Conservation (phyloP, 2,329 filamentous ascomycete species). For the Monosporascus cannonballus region DNA sequence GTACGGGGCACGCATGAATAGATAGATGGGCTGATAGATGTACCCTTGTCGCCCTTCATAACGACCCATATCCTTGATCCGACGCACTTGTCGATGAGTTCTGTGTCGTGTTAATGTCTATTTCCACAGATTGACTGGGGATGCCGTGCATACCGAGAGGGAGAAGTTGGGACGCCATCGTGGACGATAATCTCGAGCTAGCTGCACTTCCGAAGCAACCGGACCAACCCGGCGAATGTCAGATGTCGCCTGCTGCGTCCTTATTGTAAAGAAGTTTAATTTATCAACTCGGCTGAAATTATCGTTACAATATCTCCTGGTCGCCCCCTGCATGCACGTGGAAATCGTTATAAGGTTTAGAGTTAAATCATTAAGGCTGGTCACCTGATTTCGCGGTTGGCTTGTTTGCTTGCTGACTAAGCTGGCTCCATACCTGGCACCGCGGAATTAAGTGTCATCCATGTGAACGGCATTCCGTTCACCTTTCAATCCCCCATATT, state of each 20-base stretch:
- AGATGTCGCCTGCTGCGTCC: not conserved
- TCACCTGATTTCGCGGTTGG: not conserved
- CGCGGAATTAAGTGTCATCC: too few species aligned
- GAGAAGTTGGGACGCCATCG: slow-evolving; percentile 68
- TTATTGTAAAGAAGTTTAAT: not conserved
- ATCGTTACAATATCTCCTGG: too few species aligned
- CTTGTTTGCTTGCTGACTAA: too few species aligned
- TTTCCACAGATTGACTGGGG: not conserved
- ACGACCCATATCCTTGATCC: slow-evolving; percentile 97
- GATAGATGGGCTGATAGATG: slow-evolving; percentile 1
- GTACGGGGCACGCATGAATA: too few species aligned
- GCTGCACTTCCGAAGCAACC: too few species aligned
- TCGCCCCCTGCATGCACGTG: too few species aligned
- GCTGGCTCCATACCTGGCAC: too few species aligned
- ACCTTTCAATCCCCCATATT: not conserved
- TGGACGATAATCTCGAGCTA: slow-evolving; percentile 5
- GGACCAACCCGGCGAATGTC: slow-evolving; percentile 1
- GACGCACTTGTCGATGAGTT: slow-evolving; percentile 98
- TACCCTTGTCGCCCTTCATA: slow-evolving; percentile 99
- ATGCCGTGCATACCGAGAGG: slow-evolving; percentile 52
- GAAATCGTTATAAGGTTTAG: not conserved
- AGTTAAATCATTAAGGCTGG: not conserved
- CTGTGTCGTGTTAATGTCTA: slow-evolving; percentile 37
- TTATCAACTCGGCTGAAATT: not conserved
- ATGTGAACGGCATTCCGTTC: too few species aligned